phyloP scores from a whole-genome alignment of 768 basidiomycete genomes.

The Leccinum arenicola region DNA sequence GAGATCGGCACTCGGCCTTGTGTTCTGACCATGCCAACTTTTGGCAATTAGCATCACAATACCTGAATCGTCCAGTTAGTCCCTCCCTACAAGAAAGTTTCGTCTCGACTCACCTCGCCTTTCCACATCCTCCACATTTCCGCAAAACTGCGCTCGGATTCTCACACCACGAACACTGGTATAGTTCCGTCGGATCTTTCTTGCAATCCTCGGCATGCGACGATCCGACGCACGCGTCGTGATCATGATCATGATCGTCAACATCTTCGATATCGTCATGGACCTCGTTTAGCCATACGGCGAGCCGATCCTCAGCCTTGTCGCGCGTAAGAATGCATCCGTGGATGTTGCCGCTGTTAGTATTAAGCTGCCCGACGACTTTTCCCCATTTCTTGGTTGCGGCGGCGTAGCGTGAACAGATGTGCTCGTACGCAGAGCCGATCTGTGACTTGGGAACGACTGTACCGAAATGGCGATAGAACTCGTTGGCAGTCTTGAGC shows the following conservation, averaged over 20 bases:
- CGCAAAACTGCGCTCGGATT: constrained; percentile 58
- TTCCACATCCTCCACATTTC: constrained; percentile 48
- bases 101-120: constrained; percentile 33
- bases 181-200: constrained; percentile 43
- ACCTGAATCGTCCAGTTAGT: neutral
- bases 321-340: constrained; percentile 26
- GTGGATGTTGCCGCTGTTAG: constrained; percentile 27
- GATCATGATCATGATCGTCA: neutral
- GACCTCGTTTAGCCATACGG: constrained; percentile 50
- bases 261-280: constrained; percentile 29
- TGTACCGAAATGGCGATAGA: constrained; percentile 42
- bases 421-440: constrained; percentile 48
- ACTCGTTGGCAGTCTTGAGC: constrained; percentile 51
- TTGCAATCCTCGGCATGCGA: neutral
- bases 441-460: constrained; percentile 48
- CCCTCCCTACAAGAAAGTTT: neutral
- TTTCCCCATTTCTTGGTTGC: constrained; percentile 47
- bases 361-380: constrained; percentile 38
- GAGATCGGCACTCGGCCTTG: constrained; percentile 7
- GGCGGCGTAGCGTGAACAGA: constrained; percentile 42
- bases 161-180: constrained; percentile 60
- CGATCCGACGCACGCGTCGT: neutral
- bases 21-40: constrained; percentile 17
- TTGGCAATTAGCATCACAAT: constrained; percentile 17
- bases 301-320: constrained; percentile 53